phyloP scores from a whole-genome alignment of 495 filamentous ascomycete species.

The Talaromyces nanjingensis region DNA sequence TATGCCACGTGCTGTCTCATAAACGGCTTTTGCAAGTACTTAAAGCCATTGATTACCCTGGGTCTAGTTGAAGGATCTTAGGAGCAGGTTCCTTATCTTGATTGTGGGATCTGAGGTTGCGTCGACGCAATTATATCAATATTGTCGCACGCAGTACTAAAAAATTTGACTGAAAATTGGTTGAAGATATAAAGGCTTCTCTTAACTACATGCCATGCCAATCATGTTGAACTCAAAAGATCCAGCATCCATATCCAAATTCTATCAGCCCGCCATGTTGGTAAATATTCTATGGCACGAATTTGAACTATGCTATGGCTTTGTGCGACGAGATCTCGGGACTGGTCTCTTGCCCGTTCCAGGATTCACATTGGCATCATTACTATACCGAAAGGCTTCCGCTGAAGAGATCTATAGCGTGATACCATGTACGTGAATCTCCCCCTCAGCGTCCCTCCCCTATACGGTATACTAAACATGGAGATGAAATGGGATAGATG shows the following conservation, averaged over 20 bases:
- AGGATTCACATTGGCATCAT: not conserved
- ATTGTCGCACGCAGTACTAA: not conserved
- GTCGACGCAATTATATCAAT: not conserved
- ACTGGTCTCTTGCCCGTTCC: not conserved
- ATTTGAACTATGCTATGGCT: slow-evolving; percentile 2
- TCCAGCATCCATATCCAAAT: not conserved
- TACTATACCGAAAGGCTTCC: not conserved
- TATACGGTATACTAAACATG: not conserved
- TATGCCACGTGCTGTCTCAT: not conserved
- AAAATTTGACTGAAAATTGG: not conserved
- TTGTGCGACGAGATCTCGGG: not conserved
- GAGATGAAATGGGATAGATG: not conserved
- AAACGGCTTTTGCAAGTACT: not conserved
- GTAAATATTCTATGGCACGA: not conserved
- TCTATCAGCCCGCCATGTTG: not conserved
- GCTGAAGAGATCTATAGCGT: not conserved
- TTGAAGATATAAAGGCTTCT: not conserved
- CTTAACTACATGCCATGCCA: not conserved
- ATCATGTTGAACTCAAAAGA: not conserved
- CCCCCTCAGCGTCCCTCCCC: not conserved
- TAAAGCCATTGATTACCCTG: not conserved
- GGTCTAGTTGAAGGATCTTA: not conserved
- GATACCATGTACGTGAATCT: not conserved
- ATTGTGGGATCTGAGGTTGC: not conserved
- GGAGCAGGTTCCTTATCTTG: not conserved